phyloP scores from a whole-genome alignment of 2,329 filamentous ascomycete species.

The Aspergillus ibericus region DNA sequence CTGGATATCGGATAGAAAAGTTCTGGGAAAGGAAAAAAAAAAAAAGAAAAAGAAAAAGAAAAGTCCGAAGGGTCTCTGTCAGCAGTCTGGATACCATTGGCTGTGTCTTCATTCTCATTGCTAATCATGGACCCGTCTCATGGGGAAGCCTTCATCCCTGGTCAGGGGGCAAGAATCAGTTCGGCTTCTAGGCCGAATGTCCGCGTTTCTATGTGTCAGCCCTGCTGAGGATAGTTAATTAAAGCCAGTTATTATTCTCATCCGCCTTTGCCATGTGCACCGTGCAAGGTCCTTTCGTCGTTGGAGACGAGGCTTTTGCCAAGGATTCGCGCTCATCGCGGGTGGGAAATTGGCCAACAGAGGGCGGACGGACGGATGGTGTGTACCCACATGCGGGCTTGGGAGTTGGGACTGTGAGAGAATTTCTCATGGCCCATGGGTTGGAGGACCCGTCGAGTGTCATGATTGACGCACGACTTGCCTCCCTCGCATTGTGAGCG shows the following conservation, averaged over 20 bases:
- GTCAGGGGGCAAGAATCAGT: neutral
- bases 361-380: neutral
- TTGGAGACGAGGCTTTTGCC: neutral
- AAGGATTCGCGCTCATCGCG: slow-evolving; percentile 8
- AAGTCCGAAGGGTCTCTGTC: neutral
- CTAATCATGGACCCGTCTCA: neutral
- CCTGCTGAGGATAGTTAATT: neutral
- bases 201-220: slow-evolving; percentile 5
- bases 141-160: neutral
- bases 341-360: slow-evolving; percentile 2
- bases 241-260: neutral
- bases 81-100: neutral
- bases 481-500: no score
- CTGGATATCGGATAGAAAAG: neutral
- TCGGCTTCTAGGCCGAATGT: neutral
- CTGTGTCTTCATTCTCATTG: neutral
- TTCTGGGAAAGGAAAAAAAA: no score
- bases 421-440: slow-evolving; percentile 4
- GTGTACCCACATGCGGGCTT: neutral
- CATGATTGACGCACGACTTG: neutral
- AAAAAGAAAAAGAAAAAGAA: no score
- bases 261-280: neutral
- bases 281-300: neutral
- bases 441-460: neutral
- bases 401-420: neutral